phyloP scores from a whole-genome alignment of 805 yeast genomes.

The Barnettozyma pratensis region DNA sequence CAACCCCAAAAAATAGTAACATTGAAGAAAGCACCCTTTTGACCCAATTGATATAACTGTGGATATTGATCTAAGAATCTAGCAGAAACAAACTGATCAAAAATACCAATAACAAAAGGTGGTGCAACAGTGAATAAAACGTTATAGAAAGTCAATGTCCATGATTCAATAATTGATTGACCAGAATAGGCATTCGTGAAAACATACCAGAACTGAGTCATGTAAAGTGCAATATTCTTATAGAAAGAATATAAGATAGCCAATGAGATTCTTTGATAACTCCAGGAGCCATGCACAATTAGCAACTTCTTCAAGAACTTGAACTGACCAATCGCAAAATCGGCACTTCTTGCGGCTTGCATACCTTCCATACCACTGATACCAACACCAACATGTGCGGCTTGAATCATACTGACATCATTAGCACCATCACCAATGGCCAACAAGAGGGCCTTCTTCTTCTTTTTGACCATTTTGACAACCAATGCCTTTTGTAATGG shows the following conservation, averaged over 20 bases:
- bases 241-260: conserved; percentile 94
- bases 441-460: conserved; percentile 64
- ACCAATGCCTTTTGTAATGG: conserved; percentile 96
- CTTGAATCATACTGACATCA: conserved; percentile 98
- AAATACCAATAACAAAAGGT: conserved; percentile 92
- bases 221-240: conserved; percentile 90
- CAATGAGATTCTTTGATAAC: conserved; percentile 88
- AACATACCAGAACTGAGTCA: conserved; percentile 98
- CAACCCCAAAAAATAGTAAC: conserved; percentile 95
- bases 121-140: conserved; percentile 93
- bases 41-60: conserved; percentile 87
- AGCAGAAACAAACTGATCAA: conserved; percentile 94
- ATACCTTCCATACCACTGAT: conserved; percentile 99
- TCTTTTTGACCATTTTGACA: conserved; percentile 86
- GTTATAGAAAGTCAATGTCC: conserved; percentile 96
- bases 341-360: conserved; percentile 99
- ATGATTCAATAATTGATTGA: conserved; percentile 91
- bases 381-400: conserved; percentile 99
- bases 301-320: conserved; percentile 75
- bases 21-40: conserved; percentile 80
- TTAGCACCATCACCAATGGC: conserved; percentile 99
- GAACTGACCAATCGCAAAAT: conserved; percentile 94
- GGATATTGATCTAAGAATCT: conserved; percentile 88
- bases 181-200: conserved; percentile 91
- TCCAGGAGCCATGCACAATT: conserved; percentile 96